Evolutionary conservation across 106 monocot genomes (phyloP).

Genomic region (Platanthera guangdongensis): DNA sequence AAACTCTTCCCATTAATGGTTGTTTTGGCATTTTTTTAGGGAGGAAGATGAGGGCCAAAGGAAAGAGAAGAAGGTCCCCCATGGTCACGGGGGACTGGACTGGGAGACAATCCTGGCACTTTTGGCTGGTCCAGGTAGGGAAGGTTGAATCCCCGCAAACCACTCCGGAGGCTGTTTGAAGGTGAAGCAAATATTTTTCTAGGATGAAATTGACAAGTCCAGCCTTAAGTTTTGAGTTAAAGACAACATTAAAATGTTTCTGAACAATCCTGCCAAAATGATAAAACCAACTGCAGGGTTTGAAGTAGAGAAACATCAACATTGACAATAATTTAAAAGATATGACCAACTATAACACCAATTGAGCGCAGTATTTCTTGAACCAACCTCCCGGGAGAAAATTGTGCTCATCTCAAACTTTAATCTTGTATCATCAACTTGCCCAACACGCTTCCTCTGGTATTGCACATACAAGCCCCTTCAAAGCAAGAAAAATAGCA

Average conservation of each 20-base stretch:
- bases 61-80: too few species aligned
- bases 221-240: not conserved
- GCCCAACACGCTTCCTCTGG: conserved; percentile 59
- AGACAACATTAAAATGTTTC: not conserved
- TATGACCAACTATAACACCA: not conserved
- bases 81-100: too few species aligned
- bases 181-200: too few species aligned
- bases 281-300: not conserved
- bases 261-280: not conserved
- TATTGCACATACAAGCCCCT: conserved; percentile 63
- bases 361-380: not conserved
- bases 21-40: too few species aligned
- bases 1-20: too few species aligned
- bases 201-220: too few species aligned
- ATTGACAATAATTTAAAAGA: not conserved
- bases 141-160: too few species aligned
- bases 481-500: not conserved
- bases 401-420: conserved; percentile 82
- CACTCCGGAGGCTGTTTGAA: too few species aligned
- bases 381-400: conserved; percentile 65
- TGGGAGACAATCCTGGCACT: too few species aligned
- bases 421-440: conserved; percentile 69
- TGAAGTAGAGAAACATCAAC: not conserved
- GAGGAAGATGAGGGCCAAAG: too few species aligned
- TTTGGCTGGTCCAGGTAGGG: too few species aligned